Conservation (phyloP, 495 filamentous ascomycete species). For the Aspergillus nanangensis region DNA sequence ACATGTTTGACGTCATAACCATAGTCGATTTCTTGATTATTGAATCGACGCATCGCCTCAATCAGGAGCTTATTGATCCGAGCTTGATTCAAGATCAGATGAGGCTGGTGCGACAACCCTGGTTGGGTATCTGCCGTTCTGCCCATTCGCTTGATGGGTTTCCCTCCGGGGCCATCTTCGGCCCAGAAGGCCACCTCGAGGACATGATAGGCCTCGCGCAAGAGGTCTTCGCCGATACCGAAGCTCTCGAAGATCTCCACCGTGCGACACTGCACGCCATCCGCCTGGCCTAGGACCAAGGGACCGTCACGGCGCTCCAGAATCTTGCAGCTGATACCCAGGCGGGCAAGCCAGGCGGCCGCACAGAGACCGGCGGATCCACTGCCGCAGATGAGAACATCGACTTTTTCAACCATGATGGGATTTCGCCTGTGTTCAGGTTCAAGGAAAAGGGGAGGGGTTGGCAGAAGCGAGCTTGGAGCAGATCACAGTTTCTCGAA, state of each 20-base stretch:
- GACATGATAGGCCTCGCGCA: conserved; percentile 69
- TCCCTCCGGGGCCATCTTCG: conserved; percentile 26
- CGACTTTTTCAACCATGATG: too few species aligned
- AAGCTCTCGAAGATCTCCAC: conserved; percentile 80
- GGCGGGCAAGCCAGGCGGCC: conserved; percentile 61
- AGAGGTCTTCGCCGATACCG: conserved; percentile 62
- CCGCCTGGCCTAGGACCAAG: conserved; percentile 66
- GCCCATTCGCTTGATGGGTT: conserved; percentile 48
- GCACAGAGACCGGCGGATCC: conserved; percentile 69
- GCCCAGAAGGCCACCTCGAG: conserved; percentile 65
- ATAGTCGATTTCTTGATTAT: conserved; percentile 54
- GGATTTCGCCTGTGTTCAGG: too few species aligned
- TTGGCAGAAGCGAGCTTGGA: too few species aligned
- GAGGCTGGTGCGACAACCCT: conserved; percentile 63
- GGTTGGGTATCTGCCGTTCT: conserved; percentile 57
- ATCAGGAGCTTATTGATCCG: conserved; percentile 62
- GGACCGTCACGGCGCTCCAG: conserved; percentile 58
- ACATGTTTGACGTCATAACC: conserved; percentile 53
- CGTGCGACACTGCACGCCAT: conserved; percentile 75
- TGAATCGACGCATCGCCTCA: conserved; percentile 40
- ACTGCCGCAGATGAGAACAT: conserved; percentile 63
- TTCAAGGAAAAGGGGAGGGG: too few species aligned
- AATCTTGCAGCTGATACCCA: conserved; percentile 56
- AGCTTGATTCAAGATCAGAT: conserved; percentile 76
- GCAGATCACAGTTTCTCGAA: too few species aligned